phyloP scores from a whole-genome alignment of 1,284 basidiomycete species.

The Irpex lacteus region DNA sequence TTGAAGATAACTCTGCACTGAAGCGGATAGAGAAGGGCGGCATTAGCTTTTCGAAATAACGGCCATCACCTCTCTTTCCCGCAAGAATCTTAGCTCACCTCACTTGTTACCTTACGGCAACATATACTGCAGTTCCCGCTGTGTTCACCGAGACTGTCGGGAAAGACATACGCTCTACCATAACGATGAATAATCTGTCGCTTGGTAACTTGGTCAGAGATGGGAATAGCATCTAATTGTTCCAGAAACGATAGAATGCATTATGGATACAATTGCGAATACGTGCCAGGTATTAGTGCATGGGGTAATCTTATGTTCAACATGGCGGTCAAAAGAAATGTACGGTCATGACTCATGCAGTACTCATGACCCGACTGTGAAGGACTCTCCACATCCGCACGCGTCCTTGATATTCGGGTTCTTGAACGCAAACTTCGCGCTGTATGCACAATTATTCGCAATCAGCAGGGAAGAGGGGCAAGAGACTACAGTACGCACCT shows the following conservation, averaged over 20 bases:
- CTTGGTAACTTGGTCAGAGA: too few relatives aligned
- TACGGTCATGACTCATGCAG: not conserved
- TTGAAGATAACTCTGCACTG: too few relatives aligned
- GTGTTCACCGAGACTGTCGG: too few relatives aligned
- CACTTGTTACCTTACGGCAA: too few relatives aligned
- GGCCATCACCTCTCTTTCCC: too few relatives aligned
- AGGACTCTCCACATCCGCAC: constrained; percentile 93
- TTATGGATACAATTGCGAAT: not conserved
- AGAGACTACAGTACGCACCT: constrained; percentile 71
- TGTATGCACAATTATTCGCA: constrained; percentile 26
- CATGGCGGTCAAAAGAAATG: not conserved
- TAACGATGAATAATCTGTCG: too few relatives aligned
- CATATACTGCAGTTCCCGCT: too few relatives aligned
- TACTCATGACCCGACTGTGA: constrained; percentile 48
- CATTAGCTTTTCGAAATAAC: too few relatives aligned
- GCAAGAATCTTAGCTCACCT: too few relatives aligned
- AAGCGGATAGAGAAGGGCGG: too few relatives aligned
- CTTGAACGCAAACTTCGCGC: constrained; percentile 91
- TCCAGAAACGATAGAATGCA: not conserved
- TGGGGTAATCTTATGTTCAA: not conserved
- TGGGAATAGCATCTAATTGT: not conserved
- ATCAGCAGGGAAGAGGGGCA: too few relatives aligned
- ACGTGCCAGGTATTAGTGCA: not conserved
- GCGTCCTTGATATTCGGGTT: constrained; percentile 90
- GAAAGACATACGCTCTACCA: too few relatives aligned